A percentile compares a stretch with the other conserved stretches of the same genome.
Conservation (phyloP, 495 filamentous ascomycete genomes). For the Sphaerosporella brunnea region DNA sequence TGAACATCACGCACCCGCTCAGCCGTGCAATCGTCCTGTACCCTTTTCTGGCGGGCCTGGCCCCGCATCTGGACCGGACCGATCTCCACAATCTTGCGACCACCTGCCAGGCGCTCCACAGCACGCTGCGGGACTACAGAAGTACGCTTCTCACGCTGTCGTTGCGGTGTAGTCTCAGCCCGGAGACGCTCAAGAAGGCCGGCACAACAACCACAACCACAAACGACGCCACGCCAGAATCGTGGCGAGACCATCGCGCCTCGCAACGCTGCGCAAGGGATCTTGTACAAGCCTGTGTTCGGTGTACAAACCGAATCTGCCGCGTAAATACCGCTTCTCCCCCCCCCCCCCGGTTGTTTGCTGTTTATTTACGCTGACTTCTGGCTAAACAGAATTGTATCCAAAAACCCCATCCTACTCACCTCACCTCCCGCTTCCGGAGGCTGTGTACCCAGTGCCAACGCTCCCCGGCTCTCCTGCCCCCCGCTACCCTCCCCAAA, state of each 20-base stretch:
- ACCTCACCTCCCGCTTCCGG: slow-evolving; percentile 8
- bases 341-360: neutral
- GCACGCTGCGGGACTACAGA: slow-evolving; percentile 11
- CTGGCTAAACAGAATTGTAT: slow-evolving; percentile 10
- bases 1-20: neutral
- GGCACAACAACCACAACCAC: neutral
- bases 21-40: slow-evolving; percentile 13
- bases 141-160: slow-evolving; percentile 8
- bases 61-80: slow-evolving; percentile 15
- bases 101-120: slow-evolving; percentile 14
- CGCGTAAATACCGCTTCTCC: slow-evolving; percentile 7
- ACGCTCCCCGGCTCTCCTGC: neutral
- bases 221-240: neutral
- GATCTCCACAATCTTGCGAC: slow-evolving; percentile 18
- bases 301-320: slow-evolving; percentile 10
- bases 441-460: slow-evolving; percentile 12
- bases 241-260: neutral
- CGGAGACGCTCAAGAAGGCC: neutral
- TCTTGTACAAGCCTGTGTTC: slow-evolving; percentile 11
- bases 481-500: neutral
- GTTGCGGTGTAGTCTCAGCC: slow-evolving; percentile 9
- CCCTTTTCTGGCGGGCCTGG: slow-evolving; percentile 14
- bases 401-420: slow-evolving; percentile 5
- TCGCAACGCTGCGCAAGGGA: slow-evolving; percentile 2
- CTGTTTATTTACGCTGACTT: neutral